Evolutionary conservation across 164 flowering plant genomes (phyloP).

Genomic region (Nymphaea thermarum): DNA sequence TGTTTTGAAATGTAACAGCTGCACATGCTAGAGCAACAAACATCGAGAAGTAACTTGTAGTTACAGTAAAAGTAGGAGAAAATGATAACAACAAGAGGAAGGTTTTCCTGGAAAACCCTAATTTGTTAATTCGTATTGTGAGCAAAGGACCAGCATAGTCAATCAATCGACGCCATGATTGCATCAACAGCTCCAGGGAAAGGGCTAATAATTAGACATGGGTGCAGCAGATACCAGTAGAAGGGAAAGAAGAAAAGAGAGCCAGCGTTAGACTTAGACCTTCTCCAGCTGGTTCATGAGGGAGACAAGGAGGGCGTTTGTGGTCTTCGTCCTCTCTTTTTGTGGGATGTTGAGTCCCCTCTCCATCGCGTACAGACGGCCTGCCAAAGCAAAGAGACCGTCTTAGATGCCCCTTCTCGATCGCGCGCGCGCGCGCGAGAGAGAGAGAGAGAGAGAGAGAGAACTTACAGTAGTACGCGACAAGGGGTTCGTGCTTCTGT

Average conservation of each 20-base stretch:
- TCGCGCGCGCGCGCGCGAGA: neutral
- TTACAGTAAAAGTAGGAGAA: too few species aligned
- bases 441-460: neutral
- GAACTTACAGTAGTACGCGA: constrained; percentile 80
- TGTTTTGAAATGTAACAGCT: too few species aligned
- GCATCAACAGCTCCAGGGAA: neutral
- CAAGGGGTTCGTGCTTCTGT: constrained; percentile 93
- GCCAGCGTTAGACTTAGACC: constrained; percentile 18
- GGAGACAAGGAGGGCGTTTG: constrained; percentile 65
- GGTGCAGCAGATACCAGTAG: neutral
- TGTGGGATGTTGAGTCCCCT: constrained; percentile 75
- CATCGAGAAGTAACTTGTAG: too few species aligned
- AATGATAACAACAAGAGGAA: too few species aligned
- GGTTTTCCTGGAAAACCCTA: too few species aligned
- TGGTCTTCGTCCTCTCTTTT: constrained; percentile 71
- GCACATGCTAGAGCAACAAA: too few species aligned
- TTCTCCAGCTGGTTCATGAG: constrained; percentile 96
- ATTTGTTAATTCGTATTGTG: too few species aligned
- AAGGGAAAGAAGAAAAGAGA: neutral
- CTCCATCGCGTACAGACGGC: constrained; percentile 96
- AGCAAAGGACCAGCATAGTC: neutral
- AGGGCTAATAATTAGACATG: neutral
- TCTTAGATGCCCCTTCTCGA: neutral
- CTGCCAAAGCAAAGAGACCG: constrained; percentile 15
- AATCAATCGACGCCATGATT: neutral